phyloP scores from a whole-genome alignment of 139 green algal genomes.

The Auxenochlorella pyrenoidosa region DNA sequence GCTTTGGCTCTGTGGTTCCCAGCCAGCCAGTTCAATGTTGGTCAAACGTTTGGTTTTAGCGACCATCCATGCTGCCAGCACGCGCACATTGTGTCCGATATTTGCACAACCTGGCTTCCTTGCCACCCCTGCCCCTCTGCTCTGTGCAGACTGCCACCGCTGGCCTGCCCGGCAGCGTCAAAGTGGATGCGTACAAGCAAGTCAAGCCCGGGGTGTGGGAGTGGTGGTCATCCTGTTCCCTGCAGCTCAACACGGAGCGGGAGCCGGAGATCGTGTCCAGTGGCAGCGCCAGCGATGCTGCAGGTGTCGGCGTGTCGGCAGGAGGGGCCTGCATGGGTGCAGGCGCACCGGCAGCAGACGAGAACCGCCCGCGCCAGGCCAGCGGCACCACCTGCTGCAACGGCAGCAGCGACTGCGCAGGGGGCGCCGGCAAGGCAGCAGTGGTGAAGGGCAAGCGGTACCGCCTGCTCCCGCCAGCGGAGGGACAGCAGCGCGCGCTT shows the following conservation, averaged over 20 bases:
- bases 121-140: neutral
- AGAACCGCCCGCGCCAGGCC: slow-evolving; percentile 25
- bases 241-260: slow-evolving; percentile 41
- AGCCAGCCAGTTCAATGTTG: too few relatives aligned
- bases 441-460: slow-evolving; percentile 10
- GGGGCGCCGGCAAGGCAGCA: neutral
- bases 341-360: neutral
- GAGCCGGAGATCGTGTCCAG: slow-evolving; percentile 39
- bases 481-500: slow-evolving; percentile 35
- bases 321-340: neutral
- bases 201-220: slow-evolving; percentile 44
- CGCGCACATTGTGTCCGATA: too few relatives aligned
- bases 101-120: neutral
- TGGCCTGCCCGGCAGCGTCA: slow-evolving; percentile 12
- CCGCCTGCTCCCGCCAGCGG: slow-evolving; percentile 28
- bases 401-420: neutral
- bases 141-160: neutral
- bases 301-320: neutral
- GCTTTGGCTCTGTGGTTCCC: too few relatives aligned
- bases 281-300: neutral
- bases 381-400: neutral
- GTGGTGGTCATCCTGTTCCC: slow-evolving; percentile 37
- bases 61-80: too few relatives aligned
- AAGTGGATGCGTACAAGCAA: slow-evolving; percentile 41
- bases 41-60: too few relatives aligned